These are phyloP conservation scores for Coelomomyces lativittatus DNA, from an alignment of 371 early-diverging fungal species.

Conservation along the genomic window DNA sequence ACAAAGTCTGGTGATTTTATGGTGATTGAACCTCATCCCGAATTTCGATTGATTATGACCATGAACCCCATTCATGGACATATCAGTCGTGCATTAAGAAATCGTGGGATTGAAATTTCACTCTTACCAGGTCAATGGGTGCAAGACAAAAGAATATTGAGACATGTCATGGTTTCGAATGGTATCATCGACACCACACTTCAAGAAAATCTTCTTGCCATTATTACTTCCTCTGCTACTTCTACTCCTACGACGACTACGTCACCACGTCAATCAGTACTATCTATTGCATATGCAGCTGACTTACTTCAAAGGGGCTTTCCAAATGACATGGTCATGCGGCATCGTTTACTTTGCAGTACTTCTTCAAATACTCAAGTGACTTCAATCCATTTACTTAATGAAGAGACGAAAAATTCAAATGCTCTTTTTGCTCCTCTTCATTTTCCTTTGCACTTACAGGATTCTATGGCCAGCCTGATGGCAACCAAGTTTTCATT, in stretches of 20 bases:
- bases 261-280: not conserved
- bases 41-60: constrained; percentile 96
- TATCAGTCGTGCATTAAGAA: constrained; percentile 88
- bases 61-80: constrained; percentile 88
- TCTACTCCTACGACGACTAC: not conserved
- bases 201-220: not conserved
- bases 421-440: too few relatives aligned
- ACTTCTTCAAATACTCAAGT: too few relatives aligned
- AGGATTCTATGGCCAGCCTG: not conserved
- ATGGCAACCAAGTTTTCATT: not conserved
- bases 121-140: not conserved
- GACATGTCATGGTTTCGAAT: not conserved
- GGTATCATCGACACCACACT: not conserved
- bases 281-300: not conserved
- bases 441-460: not conserved
- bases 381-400: too few relatives aligned
- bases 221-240: too few relatives aligned
- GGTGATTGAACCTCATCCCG: constrained; percentile 69
- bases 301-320: not conserved
- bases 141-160: not conserved
- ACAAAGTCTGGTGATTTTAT: constrained; percentile 54
- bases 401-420: too few relatives aligned
- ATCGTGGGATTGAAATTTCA: constrained; percentile 75
- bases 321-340: not conserved
- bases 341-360: not conserved